These are phyloP conservation scores for Euphorbia celastroides DNA, from an alignment of 441 rosid species.

Conservation along the genomic window DNA sequence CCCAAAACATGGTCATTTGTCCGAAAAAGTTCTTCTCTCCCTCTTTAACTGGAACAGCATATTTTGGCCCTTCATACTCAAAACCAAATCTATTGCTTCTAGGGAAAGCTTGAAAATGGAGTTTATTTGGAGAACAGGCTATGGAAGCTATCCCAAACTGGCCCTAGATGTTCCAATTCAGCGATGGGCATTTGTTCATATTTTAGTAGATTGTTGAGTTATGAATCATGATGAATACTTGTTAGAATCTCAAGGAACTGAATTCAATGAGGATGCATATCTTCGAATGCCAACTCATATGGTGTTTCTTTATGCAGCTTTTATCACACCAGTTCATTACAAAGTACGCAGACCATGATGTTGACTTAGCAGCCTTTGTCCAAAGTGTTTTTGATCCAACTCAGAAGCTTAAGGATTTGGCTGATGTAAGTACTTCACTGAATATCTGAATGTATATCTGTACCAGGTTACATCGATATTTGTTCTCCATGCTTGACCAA, in stretches of 20 bases:
- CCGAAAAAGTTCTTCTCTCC: too few species aligned
- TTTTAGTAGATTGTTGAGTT: background rate
- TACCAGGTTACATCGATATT: too few species aligned
- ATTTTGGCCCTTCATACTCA: too few species aligned
- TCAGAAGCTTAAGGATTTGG: constrained; percentile 81
- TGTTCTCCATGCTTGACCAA: background rate
- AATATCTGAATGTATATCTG: background rate
- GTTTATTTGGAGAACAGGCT: too few species aligned
- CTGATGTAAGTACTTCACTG: constrained; percentile 61
- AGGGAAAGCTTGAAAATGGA: too few species aligned
- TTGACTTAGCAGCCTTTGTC: constrained; percentile 73
- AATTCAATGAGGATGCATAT: background rate
- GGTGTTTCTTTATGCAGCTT: constrained; percentile 53
- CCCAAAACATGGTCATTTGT: too few species aligned
- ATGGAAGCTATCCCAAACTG: too few species aligned
- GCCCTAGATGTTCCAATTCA: background rate
- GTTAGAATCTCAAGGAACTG: background rate
- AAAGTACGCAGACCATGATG: constrained; percentile 47
- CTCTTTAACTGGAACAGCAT: too few species aligned
- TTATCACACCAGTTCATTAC: constrained; percentile 76
- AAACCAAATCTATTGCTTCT: too few species aligned
- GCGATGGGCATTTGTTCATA: background rate
- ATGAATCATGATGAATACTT: background rate
- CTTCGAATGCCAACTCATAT: background rate
- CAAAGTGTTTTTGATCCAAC: constrained; percentile 79